Evolutionary conservation across 495 filamentous ascomycete genomes (phyloP).

Genomic region (Lasiosphaeriaceae sp.): DNA sequence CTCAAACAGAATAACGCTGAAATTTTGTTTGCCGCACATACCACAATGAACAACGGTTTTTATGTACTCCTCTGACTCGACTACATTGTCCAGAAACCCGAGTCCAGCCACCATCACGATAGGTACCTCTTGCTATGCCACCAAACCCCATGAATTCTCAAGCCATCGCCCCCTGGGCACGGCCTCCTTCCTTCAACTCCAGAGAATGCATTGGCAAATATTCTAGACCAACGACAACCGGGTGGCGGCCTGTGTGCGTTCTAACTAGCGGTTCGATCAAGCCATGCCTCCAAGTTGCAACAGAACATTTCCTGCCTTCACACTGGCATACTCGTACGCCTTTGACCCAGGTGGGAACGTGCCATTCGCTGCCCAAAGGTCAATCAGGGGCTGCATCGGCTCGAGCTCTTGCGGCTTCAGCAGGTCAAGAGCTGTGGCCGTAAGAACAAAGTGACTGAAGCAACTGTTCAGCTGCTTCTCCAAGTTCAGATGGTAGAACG

Average conservation of each 20-base stretch:
- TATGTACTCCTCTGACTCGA: too few species aligned
- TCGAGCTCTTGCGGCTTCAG: slow-evolving; percentile 80
- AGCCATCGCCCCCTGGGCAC: too few species aligned
- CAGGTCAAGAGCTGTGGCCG: slow-evolving; percentile 78
- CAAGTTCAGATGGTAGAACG: slow-evolving; percentile 78
- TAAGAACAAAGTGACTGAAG: slow-evolving; percentile 89
- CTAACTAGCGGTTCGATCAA: slow-evolving; percentile 5
- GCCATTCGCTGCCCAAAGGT: slow-evolving; percentile 81
- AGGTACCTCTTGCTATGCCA: too few species aligned
- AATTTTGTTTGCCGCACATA: too few species aligned
- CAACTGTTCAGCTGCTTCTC: slow-evolving; percentile 90
- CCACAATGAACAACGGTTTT: too few species aligned
- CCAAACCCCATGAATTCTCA: too few species aligned
- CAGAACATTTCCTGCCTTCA: slow-evolving; percentile 41
- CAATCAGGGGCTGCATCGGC: slow-evolving; percentile 89
- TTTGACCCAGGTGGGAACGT: slow-evolving; percentile 71
- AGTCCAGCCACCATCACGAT: too few species aligned
- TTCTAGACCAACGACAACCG: background rate
- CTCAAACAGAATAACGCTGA: too few species aligned
- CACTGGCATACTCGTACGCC: slow-evolving; percentile 53
- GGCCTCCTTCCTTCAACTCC: background rate
- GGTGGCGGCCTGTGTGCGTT: background rate
- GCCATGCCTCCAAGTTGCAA: slow-evolving; percentile 41
- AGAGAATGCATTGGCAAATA: background rate
- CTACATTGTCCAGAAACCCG: too few species aligned